These are phyloP conservation scores for Solanum piurae DNA, from an alignment of 257 asterid genomes.

Conservation along the genomic window DNA sequence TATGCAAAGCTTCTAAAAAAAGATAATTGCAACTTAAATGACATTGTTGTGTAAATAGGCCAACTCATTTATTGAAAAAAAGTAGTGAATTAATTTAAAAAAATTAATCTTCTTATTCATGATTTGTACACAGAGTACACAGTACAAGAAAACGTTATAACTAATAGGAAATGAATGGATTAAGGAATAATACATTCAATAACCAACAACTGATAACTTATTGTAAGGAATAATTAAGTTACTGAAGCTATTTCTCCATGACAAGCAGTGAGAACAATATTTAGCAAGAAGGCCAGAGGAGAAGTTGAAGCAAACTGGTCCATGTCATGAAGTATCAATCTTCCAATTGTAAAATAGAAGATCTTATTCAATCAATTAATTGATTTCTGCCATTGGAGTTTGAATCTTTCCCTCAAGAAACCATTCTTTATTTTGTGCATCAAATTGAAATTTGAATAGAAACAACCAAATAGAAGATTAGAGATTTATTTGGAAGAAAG, in stretches of 20 bases:
- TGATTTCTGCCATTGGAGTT: background rate
- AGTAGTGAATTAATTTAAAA: too few relatives aligned
- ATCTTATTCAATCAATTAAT: background rate
- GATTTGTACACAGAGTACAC: background rate
- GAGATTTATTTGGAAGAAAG: background rate
- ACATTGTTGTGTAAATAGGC: too few relatives aligned
- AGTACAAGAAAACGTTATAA: background rate
- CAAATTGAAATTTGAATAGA: background rate
- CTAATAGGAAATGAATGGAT: background rate
- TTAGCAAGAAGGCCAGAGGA: background rate
- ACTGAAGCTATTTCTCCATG: too few relatives aligned
- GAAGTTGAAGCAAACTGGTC: slow-evolving; percentile 12
- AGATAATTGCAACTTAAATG: too few relatives aligned
- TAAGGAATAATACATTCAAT: background rate
- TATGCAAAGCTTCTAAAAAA: too few relatives aligned
- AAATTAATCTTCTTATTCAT: too few relatives aligned
- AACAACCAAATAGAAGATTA: background rate
- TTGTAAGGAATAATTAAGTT: background rate
- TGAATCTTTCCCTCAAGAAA: background rate
- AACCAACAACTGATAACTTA: background rate
- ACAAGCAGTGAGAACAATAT: background rate
- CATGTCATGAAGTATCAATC: background rate
- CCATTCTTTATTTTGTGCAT: background rate
- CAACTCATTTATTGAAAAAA: too few relatives aligned
- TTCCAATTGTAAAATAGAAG: background rate